Evolutionary conservation across 2,329 filamentous ascomycete species (phyloP).

Genomic region (Epichloe uncinata): DNA sequence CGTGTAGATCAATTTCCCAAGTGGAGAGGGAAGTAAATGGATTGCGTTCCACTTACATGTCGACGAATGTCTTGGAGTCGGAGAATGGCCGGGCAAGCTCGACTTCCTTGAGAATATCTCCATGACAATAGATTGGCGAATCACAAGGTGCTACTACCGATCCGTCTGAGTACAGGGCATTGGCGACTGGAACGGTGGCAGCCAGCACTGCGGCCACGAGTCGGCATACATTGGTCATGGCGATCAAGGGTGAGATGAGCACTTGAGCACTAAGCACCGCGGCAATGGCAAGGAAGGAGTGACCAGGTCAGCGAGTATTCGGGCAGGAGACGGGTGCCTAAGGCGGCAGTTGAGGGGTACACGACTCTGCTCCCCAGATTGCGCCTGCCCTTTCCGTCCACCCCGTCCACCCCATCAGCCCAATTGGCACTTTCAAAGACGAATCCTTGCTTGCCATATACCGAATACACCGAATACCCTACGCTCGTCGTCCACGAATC

Average conservation of each 20-base stretch:
- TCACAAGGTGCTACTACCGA: conserved; percentile 50
- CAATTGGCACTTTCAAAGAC: no score
- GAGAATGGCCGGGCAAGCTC: conserved; percentile 49
- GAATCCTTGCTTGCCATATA: no score
- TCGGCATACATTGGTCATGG: conserved; percentile 13
- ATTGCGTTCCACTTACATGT: conserved; percentile 36
- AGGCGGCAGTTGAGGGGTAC: no score
- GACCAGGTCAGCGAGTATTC: no score
- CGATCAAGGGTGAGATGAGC: background rate
- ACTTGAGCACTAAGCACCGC: background rate
- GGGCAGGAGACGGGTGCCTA: no score
- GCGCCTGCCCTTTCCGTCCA: no score
- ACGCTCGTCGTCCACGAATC: no score
- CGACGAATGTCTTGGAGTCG: conserved; percentile 60
- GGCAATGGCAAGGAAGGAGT: background rate
- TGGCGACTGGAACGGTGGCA: conserved; percentile 15
- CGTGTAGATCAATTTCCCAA: background rate
- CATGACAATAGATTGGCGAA: conserved; percentile 54
- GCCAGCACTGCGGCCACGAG: conserved; percentile 15
- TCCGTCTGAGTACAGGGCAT: conserved; percentile 46
- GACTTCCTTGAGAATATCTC: conserved; percentile 47
- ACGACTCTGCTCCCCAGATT: no score
- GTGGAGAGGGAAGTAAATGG: background rate
- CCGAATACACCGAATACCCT: no score
- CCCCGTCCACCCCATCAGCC: no score